Conservation (phyloP, 257 asterid genomes). For the Penstemon barbatus region DNA sequence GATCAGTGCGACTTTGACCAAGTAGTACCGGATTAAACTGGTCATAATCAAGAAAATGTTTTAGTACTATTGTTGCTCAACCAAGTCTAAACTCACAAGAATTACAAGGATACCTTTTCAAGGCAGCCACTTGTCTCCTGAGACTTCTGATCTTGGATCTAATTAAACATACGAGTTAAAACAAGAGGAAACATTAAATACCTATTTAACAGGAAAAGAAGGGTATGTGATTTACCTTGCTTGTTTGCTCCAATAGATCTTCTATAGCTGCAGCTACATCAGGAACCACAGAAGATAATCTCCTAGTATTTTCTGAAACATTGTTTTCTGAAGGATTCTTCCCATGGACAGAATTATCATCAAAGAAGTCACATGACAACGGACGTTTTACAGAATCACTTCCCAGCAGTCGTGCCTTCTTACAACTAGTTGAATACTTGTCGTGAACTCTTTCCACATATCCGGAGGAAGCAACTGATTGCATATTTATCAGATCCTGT, state of each 20-base stretch:
- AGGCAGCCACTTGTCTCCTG: slow-evolving; percentile 57
- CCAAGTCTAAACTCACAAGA: slow-evolving; percentile 20
- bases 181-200: slow-evolving; percentile 27
- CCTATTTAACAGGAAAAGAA: slow-evolving; percentile 23
- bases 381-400: slow-evolving; percentile 36
- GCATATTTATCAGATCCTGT: slow-evolving; percentile 42
- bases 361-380: slow-evolving; percentile 25
- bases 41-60: slow-evolving; percentile 44
- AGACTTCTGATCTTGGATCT: slow-evolving; percentile 78
- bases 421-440: slow-evolving; percentile 37
- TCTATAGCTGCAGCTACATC: slow-evolving; percentile 93
- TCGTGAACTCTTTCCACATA: slow-evolving; percentile 33
- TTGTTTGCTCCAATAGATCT: slow-evolving; percentile 87
- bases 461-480: slow-evolving; percentile 34
- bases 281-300: slow-evolving; percentile 52
- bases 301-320: slow-evolving; percentile 41
- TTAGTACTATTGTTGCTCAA: slow-evolving; percentile 25
- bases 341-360: slow-evolving; percentile 26
- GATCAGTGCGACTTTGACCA: slow-evolving; percentile 57
- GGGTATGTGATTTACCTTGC: slow-evolving; percentile 56
- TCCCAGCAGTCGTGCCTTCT: slow-evolving; percentile 53
- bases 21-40: slow-evolving; percentile 66
- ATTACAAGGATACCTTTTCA: slow-evolving; percentile 63
- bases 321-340: slow-evolving; percentile 35
- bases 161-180: slow-evolving; percentile 34